Base-by-base conservation (phyloP, 371 early-diverging fungal species). In the Massospora cicadina region DNA sequence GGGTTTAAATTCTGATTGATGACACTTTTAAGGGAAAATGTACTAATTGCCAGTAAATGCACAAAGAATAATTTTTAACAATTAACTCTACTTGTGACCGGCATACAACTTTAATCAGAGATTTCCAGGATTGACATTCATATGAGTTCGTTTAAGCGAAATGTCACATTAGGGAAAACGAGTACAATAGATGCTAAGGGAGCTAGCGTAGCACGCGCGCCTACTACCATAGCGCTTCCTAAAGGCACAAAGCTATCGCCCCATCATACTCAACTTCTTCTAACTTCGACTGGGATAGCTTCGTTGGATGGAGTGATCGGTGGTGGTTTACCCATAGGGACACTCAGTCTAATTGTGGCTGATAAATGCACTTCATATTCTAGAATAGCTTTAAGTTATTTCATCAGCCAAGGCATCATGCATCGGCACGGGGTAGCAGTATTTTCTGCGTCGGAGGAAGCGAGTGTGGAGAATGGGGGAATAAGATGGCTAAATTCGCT, bases 241-340 rank as follows among this genome's bases (percentile, higher is more conserved):
- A 27, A 27, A 12, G 58, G 58, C 12, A 57, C 58, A 3, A 57
- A 57, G 26, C 28, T 57, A 57, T 25, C 25, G 12, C 23, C 25
- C 28, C 28, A 57, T 57, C 58, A 57, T 21, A 59, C 26, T 32
- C 60, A 59, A 26, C 60, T 59, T 25, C 13, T 63, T 3, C n/a
- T 63, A 23, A 63, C n/a, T 63, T 53, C 54, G 1, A 53, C 26
- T 21, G 63, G 63, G 43, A 63, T 63, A 2, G 21, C 31, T n/a
- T 32, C 33, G 24, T 25, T 63, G 33, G 63, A 63, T 53, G 54
- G 33, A 21, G 25, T 63, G 13, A 66, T 88, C 1, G 90, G 89
- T 33, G 92, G 89, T 33, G 95, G 95, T 5, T 73, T 91, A 7
- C 91, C 93, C 1, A 77, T 92, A 0, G 93, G 93, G 60, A 81